Evolutionary conservation across 495 filamentous ascomycete genomes (phyloP).

Genomic region (Talaromyces thailandensis): DNA sequence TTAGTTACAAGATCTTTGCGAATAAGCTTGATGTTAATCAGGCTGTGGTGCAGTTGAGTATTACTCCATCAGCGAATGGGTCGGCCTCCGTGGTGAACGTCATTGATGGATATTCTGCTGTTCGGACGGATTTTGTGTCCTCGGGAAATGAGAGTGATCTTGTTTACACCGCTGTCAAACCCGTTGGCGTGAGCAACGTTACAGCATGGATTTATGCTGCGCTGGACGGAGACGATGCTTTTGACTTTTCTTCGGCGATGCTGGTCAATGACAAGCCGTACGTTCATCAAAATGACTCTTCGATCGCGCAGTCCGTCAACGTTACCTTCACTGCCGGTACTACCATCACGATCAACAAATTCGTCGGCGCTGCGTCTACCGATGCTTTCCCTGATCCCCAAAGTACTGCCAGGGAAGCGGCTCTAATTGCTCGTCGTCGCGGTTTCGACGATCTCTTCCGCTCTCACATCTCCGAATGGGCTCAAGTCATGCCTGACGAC

Average conservation of each 20-base stretch:
- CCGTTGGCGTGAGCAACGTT: conserved; percentile 44
- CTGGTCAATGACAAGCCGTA: conserved; percentile 35
- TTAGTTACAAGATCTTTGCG: conserved; percentile 52
- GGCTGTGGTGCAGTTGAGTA: conserved; percentile 49
- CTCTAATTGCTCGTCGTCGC: conserved; percentile 23
- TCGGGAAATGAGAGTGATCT: conserved; percentile 38
- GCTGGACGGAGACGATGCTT: conserved; percentile 31
- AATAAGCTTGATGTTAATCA: conserved; percentile 56
- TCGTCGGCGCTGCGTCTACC: conserved; percentile 50
- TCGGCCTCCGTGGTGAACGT: conserved; percentile 49
- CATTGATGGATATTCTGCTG: conserved; percentile 48
- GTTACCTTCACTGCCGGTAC: conserved; percentile 41
- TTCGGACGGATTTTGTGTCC: conserved; percentile 46
- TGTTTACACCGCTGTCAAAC: conserved; percentile 50
- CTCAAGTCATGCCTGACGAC: conserved; percentile 38
- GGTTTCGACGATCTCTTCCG: conserved; percentile 41
- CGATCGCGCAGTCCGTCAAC: conserved; percentile 46
- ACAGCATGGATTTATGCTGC: conserved; percentile 50
- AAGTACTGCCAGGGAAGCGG: conserved; percentile 38
- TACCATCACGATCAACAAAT: conserved; percentile 46
- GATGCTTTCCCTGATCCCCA: conserved; percentile 50
- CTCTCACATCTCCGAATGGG: conserved; percentile 48
- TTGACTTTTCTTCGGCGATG: conserved; percentile 37
- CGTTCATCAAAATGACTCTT: conserved; percentile 46
- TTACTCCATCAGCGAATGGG: conserved; percentile 35